A percentile compares a stretch with the other conserved stretches of the same genome.
Conservation (phyloP, 2,329 filamentous ascomycete genomes). For the Conoideocrella luteorostrata region DNA sequence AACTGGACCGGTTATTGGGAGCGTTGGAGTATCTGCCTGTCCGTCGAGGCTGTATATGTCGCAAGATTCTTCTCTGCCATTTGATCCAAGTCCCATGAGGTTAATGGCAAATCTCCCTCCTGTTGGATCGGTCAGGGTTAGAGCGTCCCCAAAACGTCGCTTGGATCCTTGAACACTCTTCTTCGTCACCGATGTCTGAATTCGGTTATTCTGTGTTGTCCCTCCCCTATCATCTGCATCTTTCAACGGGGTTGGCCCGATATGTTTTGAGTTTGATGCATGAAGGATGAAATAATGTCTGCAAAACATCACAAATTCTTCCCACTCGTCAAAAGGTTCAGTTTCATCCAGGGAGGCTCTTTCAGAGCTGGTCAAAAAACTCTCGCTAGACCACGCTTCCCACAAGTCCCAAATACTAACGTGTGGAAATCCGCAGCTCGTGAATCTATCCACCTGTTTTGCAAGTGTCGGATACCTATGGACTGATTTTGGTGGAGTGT, state of each 20-base stretch:
- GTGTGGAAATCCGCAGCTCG: slow-evolving; percentile 58
- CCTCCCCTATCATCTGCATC: no score
- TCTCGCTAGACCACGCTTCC: slow-evolving; percentile 69
- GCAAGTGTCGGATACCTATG: slow-evolving; percentile 58
- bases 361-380: slow-evolving; percentile 56
- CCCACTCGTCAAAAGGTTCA: slow-evolving; percentile 93
- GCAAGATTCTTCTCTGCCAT: slow-evolving; percentile 39
- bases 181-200: slow-evolving; percentile 10
- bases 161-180: slow-evolving; percentile 20
- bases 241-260: not conserved
- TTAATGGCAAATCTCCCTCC: slow-evolving; percentile 39
- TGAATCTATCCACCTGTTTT: slow-evolving; percentile 66
- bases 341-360: slow-evolving; percentile 58
- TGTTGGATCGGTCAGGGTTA: slow-evolving; percentile 32
- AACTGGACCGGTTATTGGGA: slow-evolving; percentile 23
- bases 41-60: slow-evolving; percentile 38
- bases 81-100: slow-evolving; percentile 38
- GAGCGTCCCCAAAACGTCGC: slow-evolving; percentile 54
- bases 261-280: slow-evolving; percentile 32
- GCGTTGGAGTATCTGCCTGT: slow-evolving; percentile 15
- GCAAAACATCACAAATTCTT: slow-evolving; percentile 81
- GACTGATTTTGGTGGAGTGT: slow-evolving; percentile 71
- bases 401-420: slow-evolving; percentile 65
- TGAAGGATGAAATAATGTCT: slow-evolving; percentile 78
- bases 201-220: no score